Evolutionary conservation across 148 eudicot species (phyloP).

Genomic region (Hydrangea macrophylla): DNA sequence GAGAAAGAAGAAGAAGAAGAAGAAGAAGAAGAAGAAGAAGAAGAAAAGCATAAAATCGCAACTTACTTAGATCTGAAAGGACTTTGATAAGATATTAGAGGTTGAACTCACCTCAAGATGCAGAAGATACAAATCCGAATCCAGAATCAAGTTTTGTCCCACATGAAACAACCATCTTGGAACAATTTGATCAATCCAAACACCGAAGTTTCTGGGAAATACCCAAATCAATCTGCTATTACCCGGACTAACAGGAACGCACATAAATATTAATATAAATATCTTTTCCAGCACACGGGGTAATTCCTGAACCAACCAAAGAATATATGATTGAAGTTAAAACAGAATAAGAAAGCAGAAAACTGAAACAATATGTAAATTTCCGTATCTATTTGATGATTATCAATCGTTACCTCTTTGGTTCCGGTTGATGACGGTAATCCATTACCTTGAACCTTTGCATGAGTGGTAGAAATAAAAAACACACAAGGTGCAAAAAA

Average conservation of each 20-base stretch:
- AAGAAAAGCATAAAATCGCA: not conserved
- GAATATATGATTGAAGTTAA: not conserved
- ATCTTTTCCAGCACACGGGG: conserved; percentile 27
- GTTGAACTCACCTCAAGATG: conserved; percentile 48
- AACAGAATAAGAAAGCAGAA: not conserved
- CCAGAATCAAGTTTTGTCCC: conserved; percentile 58
- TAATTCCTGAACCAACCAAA: conserved; percentile 32
- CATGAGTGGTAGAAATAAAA: conserved; percentile 29
- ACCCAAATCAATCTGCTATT: conserved; percentile 75
- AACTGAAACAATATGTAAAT: not conserved
- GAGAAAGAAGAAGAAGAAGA: not conserved
- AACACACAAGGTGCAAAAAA: conserved; percentile 72
- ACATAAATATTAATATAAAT: conserved; percentile 52
- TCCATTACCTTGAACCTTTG: conserved; percentile 19
- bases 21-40: not conserved
- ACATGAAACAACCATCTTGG: conserved; percentile 74
- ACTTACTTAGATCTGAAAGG: not conserved
- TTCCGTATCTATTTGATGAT: not conserved
- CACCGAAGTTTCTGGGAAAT: conserved; percentile 60
- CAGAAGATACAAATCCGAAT: conserved; percentile 67
- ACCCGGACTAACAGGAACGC: conserved; percentile 90
- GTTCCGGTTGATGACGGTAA: conserved; percentile 24
- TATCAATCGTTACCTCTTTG: conserved; percentile 27
- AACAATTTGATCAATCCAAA: conserved; percentile 58
- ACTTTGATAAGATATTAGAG: not conserved